Conservation (phyloP, 192 early-diverging fungal genomes). For the Pilaira anomala region DNA sequence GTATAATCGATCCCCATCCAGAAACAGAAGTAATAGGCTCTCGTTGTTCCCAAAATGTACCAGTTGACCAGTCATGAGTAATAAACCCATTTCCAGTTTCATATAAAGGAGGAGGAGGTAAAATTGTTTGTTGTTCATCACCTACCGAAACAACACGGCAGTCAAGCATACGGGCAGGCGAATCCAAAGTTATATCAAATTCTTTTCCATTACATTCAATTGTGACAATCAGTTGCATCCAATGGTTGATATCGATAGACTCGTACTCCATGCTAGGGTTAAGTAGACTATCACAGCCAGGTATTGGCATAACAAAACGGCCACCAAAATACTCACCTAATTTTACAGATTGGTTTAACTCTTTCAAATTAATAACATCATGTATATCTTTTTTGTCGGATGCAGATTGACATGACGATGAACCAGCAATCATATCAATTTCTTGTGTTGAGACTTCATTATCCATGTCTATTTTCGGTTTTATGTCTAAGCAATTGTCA, state of each 20-base stretch:
- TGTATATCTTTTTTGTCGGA: not conserved
- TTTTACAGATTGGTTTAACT: slow-evolving; percentile 14
- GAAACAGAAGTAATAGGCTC: slow-evolving; percentile 13
- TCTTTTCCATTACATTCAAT: slow-evolving; percentile 11
- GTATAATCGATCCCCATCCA: slow-evolving; percentile 16
- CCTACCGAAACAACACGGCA: slow-evolving; percentile 28
- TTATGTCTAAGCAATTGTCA: not conserved
- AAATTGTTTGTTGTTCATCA: slow-evolving; percentile 24
- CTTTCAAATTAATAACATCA: slow-evolving; percentile 20
- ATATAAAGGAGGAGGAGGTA: slow-evolving; percentile 26
- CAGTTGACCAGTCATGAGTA: not conserved
- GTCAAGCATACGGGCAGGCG: slow-evolving; percentile 24
- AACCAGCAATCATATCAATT: not conserved
- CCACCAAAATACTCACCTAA: slow-evolving; percentile 26
- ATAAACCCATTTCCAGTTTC: not conserved
- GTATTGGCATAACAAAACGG: slow-evolving; percentile 32
- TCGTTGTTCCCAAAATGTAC: slow-evolving; percentile 28
- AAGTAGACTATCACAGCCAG: slow-evolving; percentile 20
- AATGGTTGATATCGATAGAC: slow-evolving; percentile 21
- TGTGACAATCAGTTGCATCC: slow-evolving; percentile 10
- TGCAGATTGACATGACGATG: not conserved
- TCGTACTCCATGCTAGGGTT: slow-evolving; percentile 21
- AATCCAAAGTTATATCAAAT: slow-evolving; percentile 18
- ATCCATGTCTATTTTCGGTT: not conserved
- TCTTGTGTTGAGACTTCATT: not conserved